These are phyloP conservation scores for Amphibolis antarctica DNA, from an alignment of 106 monocot species.

Conservation along the genomic window DNA sequence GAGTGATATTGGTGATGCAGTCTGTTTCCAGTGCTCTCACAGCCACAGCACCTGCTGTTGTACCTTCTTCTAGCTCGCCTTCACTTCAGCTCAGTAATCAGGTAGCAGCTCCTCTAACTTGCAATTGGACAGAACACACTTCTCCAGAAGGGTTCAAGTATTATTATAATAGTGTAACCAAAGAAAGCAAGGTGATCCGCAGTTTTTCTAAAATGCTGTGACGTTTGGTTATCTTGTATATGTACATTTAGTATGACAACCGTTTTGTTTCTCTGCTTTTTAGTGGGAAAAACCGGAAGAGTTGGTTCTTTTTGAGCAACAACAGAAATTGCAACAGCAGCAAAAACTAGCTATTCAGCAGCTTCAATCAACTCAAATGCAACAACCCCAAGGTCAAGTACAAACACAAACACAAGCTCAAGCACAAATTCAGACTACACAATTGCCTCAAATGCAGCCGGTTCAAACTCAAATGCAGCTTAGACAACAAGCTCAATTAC, in stretches of 20 bases:
- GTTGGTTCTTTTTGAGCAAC: slow-evolving; percentile 68
- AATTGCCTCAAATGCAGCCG: slow-evolving; percentile 44
- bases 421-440: slow-evolving; percentile 27
- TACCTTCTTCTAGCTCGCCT: slow-evolving; percentile 24
- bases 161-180: slow-evolving; percentile 79
- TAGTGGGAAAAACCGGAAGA: slow-evolving; percentile 99
- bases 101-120: slow-evolving; percentile 33
- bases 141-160: slow-evolving; percentile 98
- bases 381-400: neutral
- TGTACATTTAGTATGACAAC: neutral
- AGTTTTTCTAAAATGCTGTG: neutral
- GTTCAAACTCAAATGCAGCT: slow-evolving; percentile 57
- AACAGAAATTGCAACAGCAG: slow-evolving; percentile 66
- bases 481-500: slow-evolving; percentile 60
- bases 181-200: slow-evolving; percentile 72
- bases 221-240: neutral
- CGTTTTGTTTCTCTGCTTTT: neutral
- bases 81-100: slow-evolving; percentile 10
- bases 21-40: slow-evolving; percentile 26
- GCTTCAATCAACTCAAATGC: slow-evolving; percentile 42
- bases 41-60: slow-evolving; percentile 22
- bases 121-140: slow-evolving; percentile 95
- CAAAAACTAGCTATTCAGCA: slow-evolving; percentile 59
- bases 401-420: too few relatives aligned
- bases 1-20: slow-evolving; percentile 1